phyloP scores from a whole-genome alignment of 768 basidiomycete species.

The Boletus sensibilis region DNA sequence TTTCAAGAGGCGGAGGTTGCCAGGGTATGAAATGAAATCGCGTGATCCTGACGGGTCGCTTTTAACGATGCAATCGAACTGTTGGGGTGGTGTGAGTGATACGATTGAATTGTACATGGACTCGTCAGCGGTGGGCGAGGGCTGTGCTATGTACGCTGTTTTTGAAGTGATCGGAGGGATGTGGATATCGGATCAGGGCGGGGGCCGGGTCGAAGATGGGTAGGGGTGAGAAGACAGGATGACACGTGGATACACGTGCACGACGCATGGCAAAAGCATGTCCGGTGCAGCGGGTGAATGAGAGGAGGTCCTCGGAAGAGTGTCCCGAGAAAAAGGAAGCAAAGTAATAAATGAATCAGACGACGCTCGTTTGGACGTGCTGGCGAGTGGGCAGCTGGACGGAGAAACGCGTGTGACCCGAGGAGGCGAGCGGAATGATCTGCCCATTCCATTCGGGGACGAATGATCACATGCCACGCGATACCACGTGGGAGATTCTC shows the following conservation, averaged over 20 bases:
- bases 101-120: no score
- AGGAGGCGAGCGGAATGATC: background rate
- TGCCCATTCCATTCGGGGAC: background rate
- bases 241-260: conserved; percentile 23
- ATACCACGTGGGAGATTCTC: conserved; percentile 25
- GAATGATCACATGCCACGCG: conserved; percentile 22
- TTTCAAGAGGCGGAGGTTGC: background rate
- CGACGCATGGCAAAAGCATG: conserved; percentile 9
- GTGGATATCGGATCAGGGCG: no score
- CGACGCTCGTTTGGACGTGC: no score
- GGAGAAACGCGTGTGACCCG: background rate
- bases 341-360: no score
- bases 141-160: no score
- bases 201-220: background rate
- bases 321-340: background rate
- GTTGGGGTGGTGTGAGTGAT: no score
- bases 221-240: background rate
- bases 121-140: background rate
- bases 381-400: no score
- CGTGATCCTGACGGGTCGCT: background rate
- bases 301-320: background rate
- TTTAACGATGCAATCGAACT: no score
- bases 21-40: background rate
- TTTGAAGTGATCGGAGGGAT: no score
- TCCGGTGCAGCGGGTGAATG: background rate